phyloP scores from a whole-genome alignment of 805 yeast species.

The Brettanomyces bruxellensis region DNA sequence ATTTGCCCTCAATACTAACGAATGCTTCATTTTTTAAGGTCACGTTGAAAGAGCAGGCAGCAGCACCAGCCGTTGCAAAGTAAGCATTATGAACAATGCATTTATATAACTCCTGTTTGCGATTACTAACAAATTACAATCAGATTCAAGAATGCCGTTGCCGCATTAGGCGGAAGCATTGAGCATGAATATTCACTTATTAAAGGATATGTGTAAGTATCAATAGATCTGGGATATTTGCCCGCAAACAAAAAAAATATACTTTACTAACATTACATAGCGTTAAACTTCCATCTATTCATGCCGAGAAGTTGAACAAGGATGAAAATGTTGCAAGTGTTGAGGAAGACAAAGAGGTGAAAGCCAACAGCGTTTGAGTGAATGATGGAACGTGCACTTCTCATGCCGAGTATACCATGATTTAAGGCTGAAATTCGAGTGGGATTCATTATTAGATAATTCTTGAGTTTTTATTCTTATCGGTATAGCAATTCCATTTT shows the following conservation, averaged over 20 bases:
- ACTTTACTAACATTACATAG: conserved; percentile 7
- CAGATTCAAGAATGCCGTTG: conserved; percentile 38
- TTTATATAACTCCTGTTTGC: not conserved
- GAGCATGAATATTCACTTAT: conserved; percentile 53
- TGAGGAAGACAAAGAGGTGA: conserved; percentile 64
- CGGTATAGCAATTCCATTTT: too few species aligned
- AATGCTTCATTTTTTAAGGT: conserved; percentile 14
- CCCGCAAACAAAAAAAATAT: not conserved
- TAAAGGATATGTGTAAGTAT: conserved; percentile 49
- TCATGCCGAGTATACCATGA: not conserved
- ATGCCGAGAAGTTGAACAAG: conserved; percentile 35
- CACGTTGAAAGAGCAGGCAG: conserved; percentile 29
- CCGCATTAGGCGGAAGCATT: conserved; percentile 50
- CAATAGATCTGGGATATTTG: not conserved
- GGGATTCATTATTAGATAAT: too few species aligned
- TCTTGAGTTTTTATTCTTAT: too few species aligned
- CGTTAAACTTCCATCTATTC: conserved; percentile 45
- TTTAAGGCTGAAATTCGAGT: too few species aligned
- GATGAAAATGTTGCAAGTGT: conserved; percentile 46
- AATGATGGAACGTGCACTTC: not conserved
- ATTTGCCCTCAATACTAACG: not conserved
- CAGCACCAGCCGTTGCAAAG: conserved; percentile 24
- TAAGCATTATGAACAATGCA: conserved; percentile 6
- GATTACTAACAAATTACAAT: not conserved
- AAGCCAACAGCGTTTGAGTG: conserved; percentile 22